A percentile compares a stretch with the other conserved stretches of the same genome.
Conservation (phyloP, 208 protist genomes). For the Leishmania guyanensis region DNA sequence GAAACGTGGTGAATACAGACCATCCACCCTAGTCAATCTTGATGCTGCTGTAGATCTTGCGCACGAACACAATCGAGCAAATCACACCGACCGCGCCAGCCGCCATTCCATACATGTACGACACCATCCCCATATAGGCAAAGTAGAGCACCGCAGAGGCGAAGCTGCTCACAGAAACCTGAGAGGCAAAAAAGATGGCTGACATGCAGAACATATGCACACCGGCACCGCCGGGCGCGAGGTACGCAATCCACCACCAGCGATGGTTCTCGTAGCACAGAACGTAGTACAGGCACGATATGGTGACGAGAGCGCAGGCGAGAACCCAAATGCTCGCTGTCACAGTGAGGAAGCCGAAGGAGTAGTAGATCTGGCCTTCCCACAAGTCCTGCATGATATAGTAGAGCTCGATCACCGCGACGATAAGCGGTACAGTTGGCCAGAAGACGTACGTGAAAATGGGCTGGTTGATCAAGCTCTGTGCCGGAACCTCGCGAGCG, state of each 20-base stretch:
- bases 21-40: conserved; percentile 24
- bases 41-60: conserved; percentile 83
- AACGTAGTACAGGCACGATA: conserved; percentile 98
- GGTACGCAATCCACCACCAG: conserved; percentile 98
- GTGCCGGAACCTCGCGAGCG: conserved; percentile 95
- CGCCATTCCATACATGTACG: conserved; percentile 75
- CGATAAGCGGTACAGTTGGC: conserved; percentile 95
- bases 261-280: conserved; percentile 97
- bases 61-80: conserved; percentile 79
- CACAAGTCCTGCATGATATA: conserved; percentile 97
- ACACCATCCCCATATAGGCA: conserved; percentile 84
- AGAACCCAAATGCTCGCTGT: conserved; percentile 96
- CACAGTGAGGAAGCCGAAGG: conserved; percentile 98
- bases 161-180: conserved; percentile 75
- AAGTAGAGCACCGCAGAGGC: conserved; percentile 87
- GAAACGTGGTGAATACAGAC: background rate
- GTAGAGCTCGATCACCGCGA: conserved; percentile 98
- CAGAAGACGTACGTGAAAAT: conserved; percentile 58
- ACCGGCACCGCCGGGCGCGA: conserved; percentile 88
- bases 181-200: conserved; percentile 88
- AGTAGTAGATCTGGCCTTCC: conserved; percentile 97
- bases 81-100: conserved; percentile 85
- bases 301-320: conserved; percentile 95
- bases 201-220: conserved; percentile 95
- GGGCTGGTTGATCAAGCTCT: conserved; percentile 69